Conservation (phyloP, 2,329 filamentous ascomycete genomes). For the Lachnellula occidentalis region DNA sequence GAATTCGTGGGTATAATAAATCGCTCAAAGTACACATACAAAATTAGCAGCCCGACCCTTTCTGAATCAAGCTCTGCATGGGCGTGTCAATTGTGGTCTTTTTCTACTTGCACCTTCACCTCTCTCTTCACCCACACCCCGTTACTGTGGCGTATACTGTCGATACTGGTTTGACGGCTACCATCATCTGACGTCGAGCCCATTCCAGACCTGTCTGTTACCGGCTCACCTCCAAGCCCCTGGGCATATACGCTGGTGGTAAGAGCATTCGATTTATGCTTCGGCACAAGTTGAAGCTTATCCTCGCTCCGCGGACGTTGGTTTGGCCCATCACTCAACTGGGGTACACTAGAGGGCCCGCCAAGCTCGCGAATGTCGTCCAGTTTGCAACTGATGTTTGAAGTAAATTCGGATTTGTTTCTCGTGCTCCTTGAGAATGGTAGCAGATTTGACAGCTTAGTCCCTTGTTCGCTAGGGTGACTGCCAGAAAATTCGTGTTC, state of each 20-base stretch:
- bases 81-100: no score
- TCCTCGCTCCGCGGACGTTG: no score
- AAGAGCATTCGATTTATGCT: not conserved
- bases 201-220: not conserved
- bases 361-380: no score
- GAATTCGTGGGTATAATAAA: no score
- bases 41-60: no score
- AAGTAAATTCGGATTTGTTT: not conserved
- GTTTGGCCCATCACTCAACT: no score
- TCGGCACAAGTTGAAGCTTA: no score
- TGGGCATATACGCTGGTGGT: not conserved
- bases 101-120: not conserved
- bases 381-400: no score
- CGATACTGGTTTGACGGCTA: not conserved
- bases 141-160: not conserved
- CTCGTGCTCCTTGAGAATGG: not conserved
- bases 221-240: not conserved
- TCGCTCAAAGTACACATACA: no score
- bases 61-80: no score
- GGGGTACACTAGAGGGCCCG: no score
- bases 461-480: not conserved
- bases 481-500: conserved; percentile 6
- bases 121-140: not conserved
- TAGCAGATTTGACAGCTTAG: not conserved
- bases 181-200: not conserved